Percentiles rank a stretch among this genome's conserved stretches.
These are phyloP conservation scores for Sarocladiaceae sp. DNA, from an alignment of 2,329 filamentous ascomycete species.

Conservation along the genomic window DNA sequence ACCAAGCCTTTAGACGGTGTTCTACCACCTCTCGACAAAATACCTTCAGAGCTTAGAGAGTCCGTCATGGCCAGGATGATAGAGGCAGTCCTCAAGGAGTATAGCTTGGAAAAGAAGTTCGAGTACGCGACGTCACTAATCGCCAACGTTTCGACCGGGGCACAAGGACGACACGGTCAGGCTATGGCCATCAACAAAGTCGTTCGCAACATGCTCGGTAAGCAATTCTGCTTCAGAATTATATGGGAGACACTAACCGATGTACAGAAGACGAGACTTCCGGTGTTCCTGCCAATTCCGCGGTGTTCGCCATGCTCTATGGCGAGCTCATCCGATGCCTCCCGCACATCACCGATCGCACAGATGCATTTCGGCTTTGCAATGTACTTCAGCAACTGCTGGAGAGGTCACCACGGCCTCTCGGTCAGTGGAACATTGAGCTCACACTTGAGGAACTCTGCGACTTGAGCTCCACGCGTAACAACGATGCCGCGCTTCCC, in stretches of 20 bases:
- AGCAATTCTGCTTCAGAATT: not conserved
- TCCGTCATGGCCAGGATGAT: slow-evolving; percentile 29
- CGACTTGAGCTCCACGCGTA: slow-evolving; percentile 20
- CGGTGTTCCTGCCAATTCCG: not conserved
- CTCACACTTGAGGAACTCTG: slow-evolving; percentile 42
- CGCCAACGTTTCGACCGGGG: not conserved
- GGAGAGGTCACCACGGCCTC: slow-evolving; percentile 43
- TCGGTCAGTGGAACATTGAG: slow-evolving; percentile 58
- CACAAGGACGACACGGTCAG: slow-evolving; percentile 27
- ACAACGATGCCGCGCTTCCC: slow-evolving; percentile 20
- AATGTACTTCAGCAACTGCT: slow-evolving; percentile 41
- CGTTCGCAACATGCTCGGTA: slow-evolving; percentile 19
- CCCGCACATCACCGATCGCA: slow-evolving; percentile 14
- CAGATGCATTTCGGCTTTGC: slow-evolving; percentile 33
- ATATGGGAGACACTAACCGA: not conserved
- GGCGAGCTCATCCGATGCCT: slow-evolving; percentile 34
- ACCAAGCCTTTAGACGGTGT: slow-evolving; percentile 27
- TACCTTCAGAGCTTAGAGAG: slow-evolving; percentile 25
- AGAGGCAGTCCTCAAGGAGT: slow-evolving; percentile 22
- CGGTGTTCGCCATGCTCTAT: slow-evolving; percentile 33
- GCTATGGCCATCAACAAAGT: slow-evolving; percentile 40
- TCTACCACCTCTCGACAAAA: slow-evolving; percentile 24
- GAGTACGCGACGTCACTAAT: not conserved
- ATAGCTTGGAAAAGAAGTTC: not conserved
- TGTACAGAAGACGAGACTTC: not conserved